A percentile compares a stretch with the other conserved stretches of the same genome.
Evolutionary conservation across 257 asterid species (phyloP).

Genomic region (Nicotiana knightiana): DNA sequence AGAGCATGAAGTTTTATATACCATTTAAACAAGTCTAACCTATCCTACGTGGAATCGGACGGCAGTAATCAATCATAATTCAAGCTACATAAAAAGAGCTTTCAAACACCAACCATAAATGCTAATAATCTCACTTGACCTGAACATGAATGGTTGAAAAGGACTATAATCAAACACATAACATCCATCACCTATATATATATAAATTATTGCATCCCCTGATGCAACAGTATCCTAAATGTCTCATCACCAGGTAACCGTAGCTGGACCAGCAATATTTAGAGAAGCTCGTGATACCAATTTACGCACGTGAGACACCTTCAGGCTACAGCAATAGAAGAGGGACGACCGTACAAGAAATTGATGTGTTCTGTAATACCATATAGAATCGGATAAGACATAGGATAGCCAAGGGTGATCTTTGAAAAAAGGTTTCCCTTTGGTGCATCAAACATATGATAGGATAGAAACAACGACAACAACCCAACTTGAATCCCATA

Average conservation of each 20-base stretch:
- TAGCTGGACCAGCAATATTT: not conserved
- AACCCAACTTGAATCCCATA: no score
- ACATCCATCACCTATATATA: not conserved
- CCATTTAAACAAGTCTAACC: not conserved
- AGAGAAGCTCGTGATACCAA: not conserved
- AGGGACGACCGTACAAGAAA: not conserved
- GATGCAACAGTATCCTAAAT: not conserved
- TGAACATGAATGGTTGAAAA: not conserved
- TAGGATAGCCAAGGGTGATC: not conserved
- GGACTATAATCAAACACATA: not conserved
- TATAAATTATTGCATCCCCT: not conserved
- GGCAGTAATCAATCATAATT: not conserved
- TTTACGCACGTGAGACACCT: not conserved
- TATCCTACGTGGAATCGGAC: not conserved
- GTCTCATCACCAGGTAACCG: not conserved
- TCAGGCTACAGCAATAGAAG: not conserved
- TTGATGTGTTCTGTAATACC: not conserved
- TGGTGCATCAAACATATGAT: constrained; percentile 4
- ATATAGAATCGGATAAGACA: not conserved
- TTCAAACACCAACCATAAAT: not conserved
- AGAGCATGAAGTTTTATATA: not conserved
- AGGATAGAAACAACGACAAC: not conserved
- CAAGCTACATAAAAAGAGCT: not conserved
- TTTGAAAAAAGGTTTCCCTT: not conserved
- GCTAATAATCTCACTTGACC: constrained; percentile 5